These are phyloP conservation scores for Phyllostachys edulis DNA, from an alignment of 176 grass and related monocot genomes.

Conservation along the genomic window DNA sequence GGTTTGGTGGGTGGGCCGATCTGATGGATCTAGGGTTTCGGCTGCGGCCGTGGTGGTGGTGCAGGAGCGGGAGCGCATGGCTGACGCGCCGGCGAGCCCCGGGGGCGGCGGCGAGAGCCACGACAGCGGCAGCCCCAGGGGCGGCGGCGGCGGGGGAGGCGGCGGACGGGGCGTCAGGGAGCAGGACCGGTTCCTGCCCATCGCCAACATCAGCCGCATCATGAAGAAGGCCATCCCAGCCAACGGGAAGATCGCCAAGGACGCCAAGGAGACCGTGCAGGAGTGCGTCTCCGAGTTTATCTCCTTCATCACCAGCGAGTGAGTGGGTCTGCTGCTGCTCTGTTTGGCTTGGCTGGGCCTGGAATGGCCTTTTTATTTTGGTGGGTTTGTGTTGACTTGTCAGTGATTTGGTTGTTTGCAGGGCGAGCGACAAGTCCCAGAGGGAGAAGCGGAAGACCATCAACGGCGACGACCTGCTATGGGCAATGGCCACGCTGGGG, in stretches of 20 bases:
- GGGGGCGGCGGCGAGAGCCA: slow-evolving; percentile 42
- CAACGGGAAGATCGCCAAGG: slow-evolving; percentile 84
- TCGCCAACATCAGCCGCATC: slow-evolving; percentile 84
- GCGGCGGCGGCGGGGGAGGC: slow-evolving; percentile 35
- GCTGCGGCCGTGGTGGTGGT: not conserved
- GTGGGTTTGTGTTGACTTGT: slow-evolving; percentile 28
- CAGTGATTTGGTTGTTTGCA: not conserved
- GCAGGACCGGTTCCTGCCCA: slow-evolving; percentile 78
- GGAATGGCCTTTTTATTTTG: not conserved
- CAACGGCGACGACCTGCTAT: slow-evolving; percentile 73
- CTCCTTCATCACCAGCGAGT: slow-evolving; percentile 89
- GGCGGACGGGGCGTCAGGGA: slow-evolving; percentile 49
- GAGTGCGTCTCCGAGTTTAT: slow-evolving; percentile 91
- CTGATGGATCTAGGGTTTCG: slow-evolving; percentile 64
- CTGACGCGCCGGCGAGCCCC: slow-evolving; percentile 56
- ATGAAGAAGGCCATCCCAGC: slow-evolving; percentile 86
- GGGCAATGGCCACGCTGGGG: slow-evolving; percentile 76
- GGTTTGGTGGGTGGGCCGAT: not conserved
- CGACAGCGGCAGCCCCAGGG: slow-evolving; percentile 42
- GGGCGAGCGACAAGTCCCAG: slow-evolving; percentile 83
- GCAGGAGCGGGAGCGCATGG: slow-evolving; percentile 26
- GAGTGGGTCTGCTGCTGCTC: not conserved
- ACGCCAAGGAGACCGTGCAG: slow-evolving; percentile 80
- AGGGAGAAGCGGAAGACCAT: slow-evolving; percentile 81
- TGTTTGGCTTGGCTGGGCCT: not conserved